phyloP scores from a whole-genome alignment of 805 yeast species.

The Wickerhamiella shivajii region DNA sequence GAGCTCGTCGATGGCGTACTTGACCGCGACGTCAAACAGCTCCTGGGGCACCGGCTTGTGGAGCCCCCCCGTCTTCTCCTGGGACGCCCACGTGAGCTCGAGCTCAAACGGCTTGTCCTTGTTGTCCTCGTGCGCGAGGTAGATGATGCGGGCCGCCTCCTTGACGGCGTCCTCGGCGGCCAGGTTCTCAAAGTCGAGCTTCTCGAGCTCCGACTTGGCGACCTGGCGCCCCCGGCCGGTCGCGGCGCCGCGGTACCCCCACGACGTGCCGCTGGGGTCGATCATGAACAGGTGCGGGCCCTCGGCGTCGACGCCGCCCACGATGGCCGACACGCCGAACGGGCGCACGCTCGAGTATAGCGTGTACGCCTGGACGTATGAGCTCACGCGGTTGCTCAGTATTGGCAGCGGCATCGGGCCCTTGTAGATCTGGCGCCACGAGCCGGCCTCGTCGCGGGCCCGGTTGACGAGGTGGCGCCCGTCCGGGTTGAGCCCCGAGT shows the following conservation, averaged over 20 bases:
- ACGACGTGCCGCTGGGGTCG: slow-evolving; percentile 92
- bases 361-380: slow-evolving; percentile 89
- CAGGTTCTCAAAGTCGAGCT: slow-evolving; percentile 57
- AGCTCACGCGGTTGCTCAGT: slow-evolving; percentile 74
- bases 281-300: slow-evolving; percentile 92
- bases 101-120: slow-evolving; percentile 95
- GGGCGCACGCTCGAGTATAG: slow-evolving; percentile 96
- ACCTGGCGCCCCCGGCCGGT: slow-evolving; percentile 97
- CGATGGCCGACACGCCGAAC: slow-evolving; percentile 81
- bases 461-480: slow-evolving; percentile 86
- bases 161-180: slow-evolving; percentile 72
- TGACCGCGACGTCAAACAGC: slow-evolving; percentile 66
- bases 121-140: slow-evolving; percentile 92
- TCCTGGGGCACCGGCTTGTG: slow-evolving; percentile 74
- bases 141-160: slow-evolving; percentile 86
- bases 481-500: slow-evolving; percentile 91
- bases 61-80: slow-evolving; percentile 57
- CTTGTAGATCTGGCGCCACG: slow-evolving; percentile 64
- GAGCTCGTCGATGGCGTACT: slow-evolving; percentile 68
- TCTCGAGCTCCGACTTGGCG: slow-evolving; percentile 95
- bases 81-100: slow-evolving; percentile 81
- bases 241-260: slow-evolving; percentile 98
- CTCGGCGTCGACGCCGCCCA: slow-evolving; percentile 84
- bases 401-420: slow-evolving; percentile 66
- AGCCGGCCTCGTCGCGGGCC: slow-evolving; percentile 81